phyloP scores from a whole-genome alignment of 257 asterid species.

The Solanum arcanum region DNA sequence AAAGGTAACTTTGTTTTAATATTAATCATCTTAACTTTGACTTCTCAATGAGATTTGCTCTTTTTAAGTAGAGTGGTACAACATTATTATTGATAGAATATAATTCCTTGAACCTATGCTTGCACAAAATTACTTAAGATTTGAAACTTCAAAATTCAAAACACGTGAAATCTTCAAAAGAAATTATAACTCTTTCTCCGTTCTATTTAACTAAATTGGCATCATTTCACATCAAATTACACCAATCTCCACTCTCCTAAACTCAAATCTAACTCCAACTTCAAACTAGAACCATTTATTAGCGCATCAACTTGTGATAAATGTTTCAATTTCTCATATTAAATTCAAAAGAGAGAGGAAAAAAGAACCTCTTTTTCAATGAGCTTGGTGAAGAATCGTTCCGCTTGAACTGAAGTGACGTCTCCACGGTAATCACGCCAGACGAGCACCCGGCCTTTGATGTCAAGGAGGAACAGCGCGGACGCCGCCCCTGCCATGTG shows the following conservation, averaged over 20 bases:
- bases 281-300: neutral
- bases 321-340: neutral
- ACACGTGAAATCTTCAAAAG: neutral
- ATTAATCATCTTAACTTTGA: neutral
- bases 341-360: neutral
- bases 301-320: neutral
- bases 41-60: neutral
- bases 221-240: neutral
- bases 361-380: constrained; percentile 68
- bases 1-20: neutral
- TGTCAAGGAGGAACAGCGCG: constrained; percentile 98
- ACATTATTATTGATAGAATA: neutral
- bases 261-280: neutral
- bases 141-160: neutral
- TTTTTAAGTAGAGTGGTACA: neutral
- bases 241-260: neutral
- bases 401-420: constrained; percentile 81
- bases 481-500: constrained; percentile 97
- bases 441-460: constrained; percentile 88
- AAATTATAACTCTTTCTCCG: neutral
- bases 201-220: neutral
- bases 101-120: neutral
- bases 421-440: constrained; percentile 99
- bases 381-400: constrained; percentile 83
- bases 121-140: neutral